These are phyloP conservation scores for Globisporangium rhizosaccharum DNA, from an alignment of 352 stramenopile genomes.

Conservation along the genomic window DNA sequence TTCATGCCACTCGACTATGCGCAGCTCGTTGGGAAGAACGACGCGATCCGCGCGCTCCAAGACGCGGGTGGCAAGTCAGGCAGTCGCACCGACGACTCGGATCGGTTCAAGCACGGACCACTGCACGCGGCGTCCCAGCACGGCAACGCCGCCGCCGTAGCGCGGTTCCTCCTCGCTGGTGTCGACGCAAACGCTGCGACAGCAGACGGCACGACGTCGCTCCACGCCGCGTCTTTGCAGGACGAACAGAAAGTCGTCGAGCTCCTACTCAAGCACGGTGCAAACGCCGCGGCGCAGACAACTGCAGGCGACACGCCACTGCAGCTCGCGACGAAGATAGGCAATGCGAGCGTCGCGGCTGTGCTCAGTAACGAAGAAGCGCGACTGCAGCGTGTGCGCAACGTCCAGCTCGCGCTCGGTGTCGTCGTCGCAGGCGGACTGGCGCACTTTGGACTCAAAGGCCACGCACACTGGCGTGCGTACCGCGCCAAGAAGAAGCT, in stretches of 20 bases:
- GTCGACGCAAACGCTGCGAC: neutral
- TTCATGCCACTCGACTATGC: conserved; percentile 3
- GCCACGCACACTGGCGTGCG: neutral
- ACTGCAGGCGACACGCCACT: neutral
- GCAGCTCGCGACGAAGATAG: neutral
- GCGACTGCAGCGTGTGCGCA: neutral
- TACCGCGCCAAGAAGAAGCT: neutral
- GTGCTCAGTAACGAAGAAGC: neutral
- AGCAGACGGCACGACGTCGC: neutral
- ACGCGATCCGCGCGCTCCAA: neutral
- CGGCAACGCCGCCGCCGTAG: neutral
- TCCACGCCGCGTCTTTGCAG: conserved; percentile 1
- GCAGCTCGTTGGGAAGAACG: neutral
- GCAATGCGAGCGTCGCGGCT: neutral
- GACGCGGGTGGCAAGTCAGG: neutral
- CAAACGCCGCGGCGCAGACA: neutral
- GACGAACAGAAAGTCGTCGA: neutral
- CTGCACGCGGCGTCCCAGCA: neutral
- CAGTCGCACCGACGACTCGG: neutral
- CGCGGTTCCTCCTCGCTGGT: neutral
- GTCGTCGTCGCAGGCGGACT: neutral
- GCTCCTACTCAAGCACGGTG: neutral
- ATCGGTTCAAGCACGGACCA: neutral
- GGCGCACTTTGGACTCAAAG: neutral
- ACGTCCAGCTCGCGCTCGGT: neutral